A percentile compares a stretch with the other conserved stretches of the same genome.
Conservation (phyloP, 345 rosid species). For the Eucalyptus camaldulensis region DNA sequence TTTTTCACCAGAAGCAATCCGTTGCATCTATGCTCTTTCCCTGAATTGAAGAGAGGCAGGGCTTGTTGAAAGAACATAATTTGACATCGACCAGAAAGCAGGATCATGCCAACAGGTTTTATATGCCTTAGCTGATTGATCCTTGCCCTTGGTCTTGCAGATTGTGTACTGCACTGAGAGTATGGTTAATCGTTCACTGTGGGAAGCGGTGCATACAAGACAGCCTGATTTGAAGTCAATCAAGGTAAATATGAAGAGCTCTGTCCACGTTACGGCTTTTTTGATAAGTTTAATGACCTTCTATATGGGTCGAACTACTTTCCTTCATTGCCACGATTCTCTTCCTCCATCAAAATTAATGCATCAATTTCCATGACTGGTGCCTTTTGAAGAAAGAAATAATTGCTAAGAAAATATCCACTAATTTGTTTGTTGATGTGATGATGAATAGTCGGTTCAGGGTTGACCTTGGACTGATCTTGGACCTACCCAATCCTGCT, state of each 20-base stretch:
- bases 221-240: constrained; percentile 49
- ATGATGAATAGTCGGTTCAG: not conserved
- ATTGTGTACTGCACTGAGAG: constrained; percentile 58
- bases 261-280: not conserved
- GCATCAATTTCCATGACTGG: not conserved
- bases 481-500: accelerated
- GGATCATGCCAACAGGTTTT: not conserved
- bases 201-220: constrained; percentile 67
- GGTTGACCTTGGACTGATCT: not conserved
- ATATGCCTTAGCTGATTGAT: not conserved
- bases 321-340: not conserved
- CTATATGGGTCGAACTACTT: not conserved
- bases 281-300: not conserved
- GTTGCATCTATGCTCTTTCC: not conserved
- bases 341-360: not conserved
- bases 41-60: not conserved
- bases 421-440: not conserved
- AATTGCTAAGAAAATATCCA: not conserved
- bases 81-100: not conserved
- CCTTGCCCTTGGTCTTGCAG: constrained; percentile 5
- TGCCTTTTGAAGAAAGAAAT: not conserved
- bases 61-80: not conserved
- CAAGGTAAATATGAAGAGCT: constrained; percentile 22
- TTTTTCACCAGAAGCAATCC: not conserved
- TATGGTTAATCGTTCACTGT: constrained; percentile 56